Percentiles rank a stretch among this genome's conserved stretches.
phyloP scores from a whole-genome alignment of 2,329 filamentous ascomycete species.

The Ambrosiella xylebori region DNA sequence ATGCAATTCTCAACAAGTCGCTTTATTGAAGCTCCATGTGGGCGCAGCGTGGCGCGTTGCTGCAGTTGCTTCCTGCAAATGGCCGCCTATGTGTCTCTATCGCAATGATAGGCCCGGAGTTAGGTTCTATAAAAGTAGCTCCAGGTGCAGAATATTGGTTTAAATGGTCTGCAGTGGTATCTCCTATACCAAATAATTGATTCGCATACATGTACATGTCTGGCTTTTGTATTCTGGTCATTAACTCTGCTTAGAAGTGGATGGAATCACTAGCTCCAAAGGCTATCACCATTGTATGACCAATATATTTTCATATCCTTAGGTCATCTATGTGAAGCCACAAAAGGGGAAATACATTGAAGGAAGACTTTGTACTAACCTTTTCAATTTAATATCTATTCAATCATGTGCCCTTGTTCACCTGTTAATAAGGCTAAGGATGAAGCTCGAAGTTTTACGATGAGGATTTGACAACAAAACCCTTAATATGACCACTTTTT shows the following conservation, averaged over 20 bases:
- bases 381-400: not conserved
- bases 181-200: not conserved
- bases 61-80: not conserved
- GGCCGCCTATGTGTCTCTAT: not conserved
- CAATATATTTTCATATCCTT: not conserved
- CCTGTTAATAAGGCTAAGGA: not conserved
- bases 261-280: not conserved
- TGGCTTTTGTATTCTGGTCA: not conserved
- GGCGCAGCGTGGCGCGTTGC: not conserved
- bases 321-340: not conserved
- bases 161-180: not conserved
- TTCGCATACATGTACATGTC: not conserved
- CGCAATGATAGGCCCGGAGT: not conserved
- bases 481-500: not conserved
- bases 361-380: constrained; percentile 1
- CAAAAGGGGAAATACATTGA: constrained; percentile 10
- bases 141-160: not conserved
- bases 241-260: not conserved
- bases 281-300: not conserved
- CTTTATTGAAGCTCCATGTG: not conserved
- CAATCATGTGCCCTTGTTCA: not conserved
- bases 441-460: too few species aligned
- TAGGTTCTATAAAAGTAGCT: not conserved
- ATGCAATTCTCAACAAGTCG: not conserved
- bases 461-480: not conserved